A percentile compares a stretch with the other conserved stretches of the same genome.
phyloP scores from a whole-genome alignment of 495 filamentous ascomycete genomes.

The Tuber brumale region DNA sequence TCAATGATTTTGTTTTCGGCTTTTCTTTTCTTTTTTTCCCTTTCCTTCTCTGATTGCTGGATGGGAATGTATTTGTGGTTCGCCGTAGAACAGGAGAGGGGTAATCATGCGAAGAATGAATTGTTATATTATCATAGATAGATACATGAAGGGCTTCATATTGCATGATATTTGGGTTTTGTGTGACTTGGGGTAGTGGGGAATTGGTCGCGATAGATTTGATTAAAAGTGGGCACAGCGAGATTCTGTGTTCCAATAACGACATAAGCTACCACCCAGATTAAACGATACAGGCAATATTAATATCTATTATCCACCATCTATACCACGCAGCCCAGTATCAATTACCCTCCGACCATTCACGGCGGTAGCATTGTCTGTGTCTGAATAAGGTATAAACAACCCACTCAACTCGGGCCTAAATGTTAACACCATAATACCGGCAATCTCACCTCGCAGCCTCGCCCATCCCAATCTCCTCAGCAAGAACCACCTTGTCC shows the following conservation, averaged over 20 bases:
- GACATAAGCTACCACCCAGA: not conserved
- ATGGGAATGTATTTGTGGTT: not conserved
- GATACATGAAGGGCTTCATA: not conserved
- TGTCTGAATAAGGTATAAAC: not conserved
- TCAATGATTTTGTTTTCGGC: not conserved
- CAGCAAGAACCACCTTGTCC: slow-evolving; percentile 75
- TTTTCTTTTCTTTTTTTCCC: not conserved
- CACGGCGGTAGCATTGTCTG: not conserved
- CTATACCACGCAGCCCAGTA: not conserved
- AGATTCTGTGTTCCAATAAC: not conserved
- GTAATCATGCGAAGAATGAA: not conserved
- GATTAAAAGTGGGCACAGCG: not conserved
- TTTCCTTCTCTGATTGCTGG: not conserved
- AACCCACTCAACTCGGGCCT: not conserved
- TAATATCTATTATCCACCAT: not conserved
- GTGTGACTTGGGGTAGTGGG: not conserved
- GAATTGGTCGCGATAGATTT: not conserved
- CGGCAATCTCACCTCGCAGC: slow-evolving; percentile 12
- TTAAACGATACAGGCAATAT: not conserved
- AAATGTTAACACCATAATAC: not conserved
- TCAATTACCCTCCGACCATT: not conserved
- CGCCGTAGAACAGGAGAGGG: not conserved
- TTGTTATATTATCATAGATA: too few relatives aligned
- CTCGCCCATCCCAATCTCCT: slow-evolving; percentile 52
- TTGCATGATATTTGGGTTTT: not conserved